These are phyloP conservation scores for Pseudozyma thailandica DNA, from an alignment of 1,284 basidiomycete species.

Conservation along the genomic window DNA sequence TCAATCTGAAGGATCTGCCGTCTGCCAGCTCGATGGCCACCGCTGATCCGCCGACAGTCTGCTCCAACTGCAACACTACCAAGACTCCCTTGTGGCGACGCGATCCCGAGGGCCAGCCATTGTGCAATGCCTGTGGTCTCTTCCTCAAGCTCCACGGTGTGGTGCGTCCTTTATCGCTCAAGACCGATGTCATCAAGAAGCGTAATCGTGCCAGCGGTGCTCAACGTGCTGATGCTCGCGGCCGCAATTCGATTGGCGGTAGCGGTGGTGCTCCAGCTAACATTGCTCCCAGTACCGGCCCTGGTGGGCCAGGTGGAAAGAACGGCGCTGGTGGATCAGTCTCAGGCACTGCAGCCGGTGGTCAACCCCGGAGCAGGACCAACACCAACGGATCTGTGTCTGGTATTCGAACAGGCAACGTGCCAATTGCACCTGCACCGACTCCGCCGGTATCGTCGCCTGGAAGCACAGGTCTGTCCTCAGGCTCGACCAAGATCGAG, in stretches of 20 bases:
- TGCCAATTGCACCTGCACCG: constrained; percentile 47
- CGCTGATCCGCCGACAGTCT: constrained; percentile 75
- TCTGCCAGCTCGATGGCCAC: constrained; percentile 51
- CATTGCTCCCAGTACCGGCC: constrained; percentile 16
- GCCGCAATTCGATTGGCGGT: constrained; percentile 14
- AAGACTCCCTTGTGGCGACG: constrained; percentile 95
- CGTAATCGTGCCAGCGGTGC: constrained; percentile 70
- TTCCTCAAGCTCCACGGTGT: constrained; percentile 91
- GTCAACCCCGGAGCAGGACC: constrained; percentile 5
- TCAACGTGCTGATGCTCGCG: constrained; percentile 31
- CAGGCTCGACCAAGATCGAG: constrained; percentile 25
- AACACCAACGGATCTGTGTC: constrained; percentile 37
- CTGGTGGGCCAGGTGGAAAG: constrained; percentile 7
- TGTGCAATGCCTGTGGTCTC: constrained; percentile 73
- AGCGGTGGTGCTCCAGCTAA: constrained; percentile 21
- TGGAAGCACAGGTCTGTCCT: constrained; percentile 27
- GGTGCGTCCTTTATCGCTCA: constrained; percentile 88
- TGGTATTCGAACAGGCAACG: constrained; percentile 45
- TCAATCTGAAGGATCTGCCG: constrained; percentile 44
- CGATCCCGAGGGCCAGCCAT: constrained; percentile 91
- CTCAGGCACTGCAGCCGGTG: neutral
- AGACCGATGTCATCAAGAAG: constrained; percentile 98
- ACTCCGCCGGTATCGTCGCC: constrained; percentile 46
- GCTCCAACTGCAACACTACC: constrained; percentile 93
- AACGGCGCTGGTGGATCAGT: constrained; percentile 1